A percentile compares a stretch with the other conserved stretches of the same genome.
Evolutionary conservation across 345 rosid species (phyloP).

Genomic region (Atalantia buxifolia): DNA sequence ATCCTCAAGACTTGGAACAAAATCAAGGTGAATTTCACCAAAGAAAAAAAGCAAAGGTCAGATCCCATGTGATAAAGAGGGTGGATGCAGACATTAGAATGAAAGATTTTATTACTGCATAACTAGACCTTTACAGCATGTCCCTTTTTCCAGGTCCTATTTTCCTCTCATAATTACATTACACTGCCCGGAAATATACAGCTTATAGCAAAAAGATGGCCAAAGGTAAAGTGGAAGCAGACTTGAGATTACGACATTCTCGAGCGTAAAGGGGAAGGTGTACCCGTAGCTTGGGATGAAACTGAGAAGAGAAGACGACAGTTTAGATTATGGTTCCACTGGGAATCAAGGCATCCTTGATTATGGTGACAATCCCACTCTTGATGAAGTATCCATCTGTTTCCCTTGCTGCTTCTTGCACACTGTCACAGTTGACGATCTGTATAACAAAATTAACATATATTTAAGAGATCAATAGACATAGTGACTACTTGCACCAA

Average conservation of each 20-base stretch:
- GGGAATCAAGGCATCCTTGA: conserved; percentile 95
- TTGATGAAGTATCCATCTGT: conserved; percentile 95
- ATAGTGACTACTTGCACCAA: background rate
- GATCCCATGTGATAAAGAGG: background rate
- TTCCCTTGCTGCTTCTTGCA: conserved; percentile 96
- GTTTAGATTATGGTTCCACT: conserved; percentile 72
- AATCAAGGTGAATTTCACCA: background rate
- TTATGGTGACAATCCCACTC: conserved; percentile 93
- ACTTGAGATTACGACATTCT: background rate
- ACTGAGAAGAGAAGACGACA: background rate
- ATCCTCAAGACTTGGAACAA: background rate
- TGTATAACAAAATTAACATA: conserved; percentile 15
- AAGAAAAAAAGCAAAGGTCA: background rate
- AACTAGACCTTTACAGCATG: conserved; percentile 13
- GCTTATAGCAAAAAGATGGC: conserved; percentile 5
- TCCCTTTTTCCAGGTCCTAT: background rate
- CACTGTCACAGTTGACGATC: conserved; percentile 78
- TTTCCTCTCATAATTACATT: conserved; percentile 10
- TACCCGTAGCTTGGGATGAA: background rate
- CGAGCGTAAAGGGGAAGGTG: background rate
- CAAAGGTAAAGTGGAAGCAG: conserved; percentile 1
- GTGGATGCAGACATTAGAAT: background rate
- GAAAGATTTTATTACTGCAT: conserved; percentile 16
- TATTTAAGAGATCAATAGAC: background rate
- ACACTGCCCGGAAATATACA: conserved; percentile 19